Percentiles rank a stretch among this genome's conserved stretches.
phyloP scores from a whole-genome alignment of 225 moss, liverwort and hornwort species.

The Asterella californica region DNA sequence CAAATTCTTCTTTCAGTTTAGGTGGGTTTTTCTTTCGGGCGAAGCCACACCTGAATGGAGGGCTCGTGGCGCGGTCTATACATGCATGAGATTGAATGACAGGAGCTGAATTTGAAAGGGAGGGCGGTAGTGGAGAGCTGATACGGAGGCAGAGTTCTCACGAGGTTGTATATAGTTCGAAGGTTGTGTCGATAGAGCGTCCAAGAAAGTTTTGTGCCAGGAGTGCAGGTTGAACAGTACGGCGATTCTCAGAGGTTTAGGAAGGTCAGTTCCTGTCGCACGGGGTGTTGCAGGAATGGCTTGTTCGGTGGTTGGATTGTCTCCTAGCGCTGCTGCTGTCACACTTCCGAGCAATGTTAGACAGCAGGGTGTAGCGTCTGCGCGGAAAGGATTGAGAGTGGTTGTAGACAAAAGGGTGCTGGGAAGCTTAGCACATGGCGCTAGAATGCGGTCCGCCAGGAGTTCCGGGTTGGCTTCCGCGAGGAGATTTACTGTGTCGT shows the following conservation, averaged over 20 bases:
- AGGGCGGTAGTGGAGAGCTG: neutral
- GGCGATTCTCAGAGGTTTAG: conserved; percentile 19
- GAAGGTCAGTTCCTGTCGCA: conserved; percentile 21
- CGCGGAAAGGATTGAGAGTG: conserved; percentile 13
- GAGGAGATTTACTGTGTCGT: conserved; percentile 4
- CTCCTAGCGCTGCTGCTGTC: neutral
- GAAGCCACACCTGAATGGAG: neutral
- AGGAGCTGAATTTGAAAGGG: neutral
- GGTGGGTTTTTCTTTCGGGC: neutral
- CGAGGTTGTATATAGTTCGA: neutral
- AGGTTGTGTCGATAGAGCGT: neutral
- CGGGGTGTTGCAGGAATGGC: conserved; percentile 14
- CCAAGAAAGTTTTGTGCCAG: neutral
- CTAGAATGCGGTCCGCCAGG: neutral
- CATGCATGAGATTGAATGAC: neutral
- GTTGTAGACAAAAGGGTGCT: neutral
- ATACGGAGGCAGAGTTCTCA: neutral
- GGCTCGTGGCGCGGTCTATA: neutral
- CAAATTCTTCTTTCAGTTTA: neutral
- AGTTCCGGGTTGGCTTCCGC: conserved; percentile 6
- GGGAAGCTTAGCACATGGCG: neutral
- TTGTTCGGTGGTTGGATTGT: neutral
- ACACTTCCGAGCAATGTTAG: neutral
- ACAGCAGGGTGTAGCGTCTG: neutral
- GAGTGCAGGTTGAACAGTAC: neutral